Conservation (phyloP, 257 asterid species). For the Primulina eburnea region DNA sequence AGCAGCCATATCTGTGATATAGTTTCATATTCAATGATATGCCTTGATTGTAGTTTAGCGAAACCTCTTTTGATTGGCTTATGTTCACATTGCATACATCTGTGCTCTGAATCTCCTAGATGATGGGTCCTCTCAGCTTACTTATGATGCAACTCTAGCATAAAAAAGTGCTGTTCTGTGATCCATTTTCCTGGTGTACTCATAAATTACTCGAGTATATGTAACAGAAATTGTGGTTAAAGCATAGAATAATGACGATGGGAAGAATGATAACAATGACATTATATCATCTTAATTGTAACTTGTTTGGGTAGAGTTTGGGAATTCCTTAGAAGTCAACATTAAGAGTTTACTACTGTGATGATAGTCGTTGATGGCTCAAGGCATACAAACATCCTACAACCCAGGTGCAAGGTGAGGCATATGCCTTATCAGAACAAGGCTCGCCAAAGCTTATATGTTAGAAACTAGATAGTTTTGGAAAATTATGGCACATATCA, state of each 20-base stretch:
- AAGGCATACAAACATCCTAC: neutral
- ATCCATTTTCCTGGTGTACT: constrained; percentile 9
- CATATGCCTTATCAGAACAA: neutral
- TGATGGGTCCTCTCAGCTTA: neutral
- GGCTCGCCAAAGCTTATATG: too few species aligned
- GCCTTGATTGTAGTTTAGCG: constrained; percentile 12
- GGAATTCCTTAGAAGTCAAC: neutral
- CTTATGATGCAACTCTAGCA: neutral
- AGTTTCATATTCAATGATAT: constrained; percentile 1
- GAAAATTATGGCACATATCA: too few species aligned
- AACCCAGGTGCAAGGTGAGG: neutral
- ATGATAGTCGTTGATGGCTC: neutral
- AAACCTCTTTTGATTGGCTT: constrained; percentile 6
- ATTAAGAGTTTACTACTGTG: neutral
- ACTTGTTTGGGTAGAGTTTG: constrained; percentile 9
- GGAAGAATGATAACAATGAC: constrained; percentile 5
- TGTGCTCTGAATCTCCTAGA: neutral
- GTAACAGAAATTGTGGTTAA: neutral
- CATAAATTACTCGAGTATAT: neutral
- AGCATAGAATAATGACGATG: constrained; percentile 10
- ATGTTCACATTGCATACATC: constrained; percentile 1
- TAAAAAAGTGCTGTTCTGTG: neutral
- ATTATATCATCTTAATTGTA: constrained; percentile 13
- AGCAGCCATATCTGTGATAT: constrained; percentile 15
- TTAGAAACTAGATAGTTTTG: too few species aligned